A percentile compares a stretch with the other conserved stretches of the same genome.
Conservation (phyloP, 75 land plant species). For the Ceratopteris richardii region DNA sequence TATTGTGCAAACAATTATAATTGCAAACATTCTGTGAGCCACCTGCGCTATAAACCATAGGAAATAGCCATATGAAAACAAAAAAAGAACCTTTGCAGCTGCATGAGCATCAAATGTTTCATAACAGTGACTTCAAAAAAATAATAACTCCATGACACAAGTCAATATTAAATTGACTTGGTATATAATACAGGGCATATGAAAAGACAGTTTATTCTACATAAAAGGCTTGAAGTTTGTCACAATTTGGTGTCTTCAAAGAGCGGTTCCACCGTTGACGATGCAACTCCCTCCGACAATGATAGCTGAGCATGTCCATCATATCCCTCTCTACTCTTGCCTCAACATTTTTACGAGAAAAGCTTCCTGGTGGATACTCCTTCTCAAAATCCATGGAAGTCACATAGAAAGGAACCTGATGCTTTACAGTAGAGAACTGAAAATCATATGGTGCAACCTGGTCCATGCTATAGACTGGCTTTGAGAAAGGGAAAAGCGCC, state of each 20-base stretch:
- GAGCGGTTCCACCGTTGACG: slow-evolving; percentile 51
- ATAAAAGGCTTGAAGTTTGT: slow-evolving; percentile 23
- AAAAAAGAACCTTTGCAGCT: too few relatives aligned
- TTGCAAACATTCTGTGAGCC: too few relatives aligned
- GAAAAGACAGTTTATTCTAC: background rate
- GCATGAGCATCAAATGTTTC: too few relatives aligned
- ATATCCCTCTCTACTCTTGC: slow-evolving; percentile 52
- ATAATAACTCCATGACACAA: too few relatives aligned
- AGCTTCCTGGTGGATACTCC: slow-evolving; percentile 54
- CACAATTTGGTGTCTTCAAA: slow-evolving; percentile 64
- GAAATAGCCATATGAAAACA: too few relatives aligned
- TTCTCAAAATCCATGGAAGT: slow-evolving; percentile 61
- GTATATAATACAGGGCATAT: too few relatives aligned
- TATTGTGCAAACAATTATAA: too few relatives aligned
- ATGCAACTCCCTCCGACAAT: slow-evolving; percentile 68
- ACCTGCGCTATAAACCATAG: too few relatives aligned
- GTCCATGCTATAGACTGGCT: slow-evolving; percentile 62
- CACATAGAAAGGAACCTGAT: slow-evolving; percentile 63
- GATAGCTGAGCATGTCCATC: slow-evolving; percentile 42
- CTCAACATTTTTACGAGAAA: slow-evolving; percentile 42
- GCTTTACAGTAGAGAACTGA: slow-evolving; percentile 44
- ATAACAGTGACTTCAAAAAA: too few relatives aligned
- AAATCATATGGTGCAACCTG: slow-evolving; percentile 42
- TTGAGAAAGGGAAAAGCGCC: slow-evolving; percentile 56
- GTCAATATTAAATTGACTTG: too few relatives aligned